A percentile compares a stretch with the other conserved stretches of the same genome.
These are phyloP conservation scores for Earliella scabrosa DNA, from an alignment of 1,284 basidiomycete genomes.

Conservation along the genomic window DNA sequence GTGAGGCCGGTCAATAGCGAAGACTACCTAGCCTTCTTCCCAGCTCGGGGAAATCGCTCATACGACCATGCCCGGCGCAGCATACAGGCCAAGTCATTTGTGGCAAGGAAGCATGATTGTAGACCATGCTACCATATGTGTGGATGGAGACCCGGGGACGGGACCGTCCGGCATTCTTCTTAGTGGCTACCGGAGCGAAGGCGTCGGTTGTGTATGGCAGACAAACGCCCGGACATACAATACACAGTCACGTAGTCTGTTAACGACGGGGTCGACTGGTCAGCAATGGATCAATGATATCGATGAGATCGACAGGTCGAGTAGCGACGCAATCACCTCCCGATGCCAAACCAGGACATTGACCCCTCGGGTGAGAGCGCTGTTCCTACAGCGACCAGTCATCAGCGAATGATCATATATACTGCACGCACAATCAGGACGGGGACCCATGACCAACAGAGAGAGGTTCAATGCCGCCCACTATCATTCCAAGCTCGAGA, in stretches of 20 bases:
- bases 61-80: not conserved
- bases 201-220: not conserved
- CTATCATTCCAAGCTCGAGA: not conserved
- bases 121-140: conserved; percentile 1
- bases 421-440: not conserved
- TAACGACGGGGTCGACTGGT: conserved; percentile 8
- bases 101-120: conserved; percentile 7
- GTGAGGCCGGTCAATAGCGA: not conserved
- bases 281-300: conserved; percentile 23
- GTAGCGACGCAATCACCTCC: conserved; percentile 11
- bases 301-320: conserved; percentile 7
- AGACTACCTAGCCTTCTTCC: not conserved
- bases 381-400: conserved; percentile 4
- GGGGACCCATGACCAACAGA: not conserved
- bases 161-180: not conserved
- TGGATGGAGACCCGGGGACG: not conserved
- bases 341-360: conserved; percentile 1
- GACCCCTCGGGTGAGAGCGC: not conserved
- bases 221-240: not conserved
- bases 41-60: conserved; percentile 8
- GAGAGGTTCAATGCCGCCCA: not conserved
- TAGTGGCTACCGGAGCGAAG: not conserved
- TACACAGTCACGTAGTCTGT: conserved; percentile 8
- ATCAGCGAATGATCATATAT: conserved; percentile 7
- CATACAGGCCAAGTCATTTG: not conserved